Percentiles rank a stretch among this genome's conserved stretches.
phyloP scores from a whole-genome alignment of 2,329 filamentous ascomycete genomes.

The Sclerotinia nivalis region DNA sequence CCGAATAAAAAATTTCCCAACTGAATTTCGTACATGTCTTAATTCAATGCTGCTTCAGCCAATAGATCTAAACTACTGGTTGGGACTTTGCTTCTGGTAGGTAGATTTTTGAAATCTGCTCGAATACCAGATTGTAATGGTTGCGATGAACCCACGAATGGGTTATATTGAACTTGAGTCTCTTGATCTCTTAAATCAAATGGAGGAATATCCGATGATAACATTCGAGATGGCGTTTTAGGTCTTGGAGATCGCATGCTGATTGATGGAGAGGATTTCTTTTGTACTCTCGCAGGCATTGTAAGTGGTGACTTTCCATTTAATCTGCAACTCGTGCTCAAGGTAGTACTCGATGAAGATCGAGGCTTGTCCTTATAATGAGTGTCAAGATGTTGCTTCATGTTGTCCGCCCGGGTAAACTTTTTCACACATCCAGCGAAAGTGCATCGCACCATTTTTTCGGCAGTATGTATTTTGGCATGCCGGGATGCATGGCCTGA shows the following conservation, averaged over 20 bases:
- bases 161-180: not conserved
- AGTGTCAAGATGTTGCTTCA: conserved; percentile 81
- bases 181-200: conserved; percentile 11
- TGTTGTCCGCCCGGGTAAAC: conserved; percentile 81
- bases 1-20: not conserved
- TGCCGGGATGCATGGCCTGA: conserved; percentile 84
- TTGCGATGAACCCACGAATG: not conserved
- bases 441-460: conserved; percentile 71
- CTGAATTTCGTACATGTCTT: not conserved
- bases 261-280: conserved; percentile 11
- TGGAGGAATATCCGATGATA: not conserved
- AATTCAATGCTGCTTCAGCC: conserved; percentile 14
- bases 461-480: conserved; percentile 80
- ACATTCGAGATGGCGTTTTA: not conserved
- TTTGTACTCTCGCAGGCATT: conserved; percentile 11
- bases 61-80: conserved; percentile 9
- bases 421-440: conserved; percentile 73
- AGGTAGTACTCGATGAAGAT: conserved; percentile 6
- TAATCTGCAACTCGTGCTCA: not conserved
- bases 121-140: not conserved
- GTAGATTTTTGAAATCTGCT: not conserved
- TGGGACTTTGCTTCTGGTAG: not conserved
- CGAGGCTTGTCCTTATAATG: conserved; percentile 60
- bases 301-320: conserved; percentile 13
- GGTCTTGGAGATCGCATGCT: not conserved